phyloP scores from a whole-genome alignment of 2,329 filamentous ascomycete genomes.

The Metarhizium sp. region DNA sequence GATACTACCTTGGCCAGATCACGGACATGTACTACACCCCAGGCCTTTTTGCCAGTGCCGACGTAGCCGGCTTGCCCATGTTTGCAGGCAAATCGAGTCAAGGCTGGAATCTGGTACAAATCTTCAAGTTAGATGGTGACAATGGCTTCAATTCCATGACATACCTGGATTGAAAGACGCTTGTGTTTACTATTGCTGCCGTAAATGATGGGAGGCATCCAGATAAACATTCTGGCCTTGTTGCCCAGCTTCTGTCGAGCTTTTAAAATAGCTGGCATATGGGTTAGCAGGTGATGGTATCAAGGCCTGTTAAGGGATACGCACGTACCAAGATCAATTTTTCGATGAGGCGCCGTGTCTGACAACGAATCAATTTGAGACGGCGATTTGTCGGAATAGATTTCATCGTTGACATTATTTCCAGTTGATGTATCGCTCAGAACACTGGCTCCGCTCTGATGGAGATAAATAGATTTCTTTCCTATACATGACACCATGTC shows the following conservation, averaged over 20 bases:
- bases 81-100: not conserved
- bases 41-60: not conserved
- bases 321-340: not conserved
- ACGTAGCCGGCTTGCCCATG: not conserved
- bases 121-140: too few relatives aligned
- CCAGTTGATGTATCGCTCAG: not conserved
- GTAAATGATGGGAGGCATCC: conserved; percentile 1
- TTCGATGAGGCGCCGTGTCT: not conserved
- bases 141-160: not conserved
- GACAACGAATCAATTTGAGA: not conserved
- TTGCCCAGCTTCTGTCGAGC: not conserved
- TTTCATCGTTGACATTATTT: not conserved
- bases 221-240: not conserved
- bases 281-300: not conserved
- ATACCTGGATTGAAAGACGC: conserved; percentile 1
- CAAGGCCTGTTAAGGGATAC: not conserved
- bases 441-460: not conserved
- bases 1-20: not conserved
- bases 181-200: conserved; percentile 2
- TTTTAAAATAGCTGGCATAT: not conserved
- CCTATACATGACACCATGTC: not conserved
- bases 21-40: not conserved
- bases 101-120: not conserved
- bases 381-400: not conserved
- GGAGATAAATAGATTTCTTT: conserved; percentile 1